phyloP scores from a whole-genome alignment of 2,329 filamentous ascomycete genomes.

The Beauveria pseudobassiana region DNA sequence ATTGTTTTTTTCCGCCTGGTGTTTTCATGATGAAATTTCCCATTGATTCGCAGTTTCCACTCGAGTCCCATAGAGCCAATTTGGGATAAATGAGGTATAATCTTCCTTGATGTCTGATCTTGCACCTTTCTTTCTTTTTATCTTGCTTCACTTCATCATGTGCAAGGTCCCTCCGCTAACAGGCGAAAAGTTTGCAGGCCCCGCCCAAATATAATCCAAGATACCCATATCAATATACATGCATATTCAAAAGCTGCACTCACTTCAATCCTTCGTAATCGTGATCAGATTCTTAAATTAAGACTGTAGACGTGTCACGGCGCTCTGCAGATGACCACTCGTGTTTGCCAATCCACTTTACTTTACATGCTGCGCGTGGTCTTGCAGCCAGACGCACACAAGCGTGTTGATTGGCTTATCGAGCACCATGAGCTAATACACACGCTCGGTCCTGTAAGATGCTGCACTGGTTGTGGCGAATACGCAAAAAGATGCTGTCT shows the following conservation, averaged over 20 bases:
- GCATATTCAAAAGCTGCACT: background rate
- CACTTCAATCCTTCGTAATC: background rate
- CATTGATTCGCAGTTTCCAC: conserved; percentile 85
- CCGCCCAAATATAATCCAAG: background rate
- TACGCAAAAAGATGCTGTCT: too few species aligned
- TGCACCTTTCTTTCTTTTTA: conserved; percentile 18
- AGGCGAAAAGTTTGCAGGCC: conserved; percentile 13
- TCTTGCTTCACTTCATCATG: background rate
- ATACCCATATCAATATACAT: conserved; percentile 3
- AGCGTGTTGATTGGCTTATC: too few species aligned
- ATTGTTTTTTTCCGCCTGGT: conserved; percentile 6
- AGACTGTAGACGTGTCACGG: too few species aligned
- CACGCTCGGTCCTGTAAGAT: too few species aligned
- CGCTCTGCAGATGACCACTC: too few species aligned
- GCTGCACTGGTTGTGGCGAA: too few species aligned
- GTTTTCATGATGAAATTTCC: conserved; percentile 63
- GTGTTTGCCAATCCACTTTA: background rate
- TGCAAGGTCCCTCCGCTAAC: conserved; percentile 18
- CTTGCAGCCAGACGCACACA: too few species aligned
- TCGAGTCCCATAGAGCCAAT: conserved; percentile 64
- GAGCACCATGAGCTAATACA: too few species aligned
- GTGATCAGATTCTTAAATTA: background rate
- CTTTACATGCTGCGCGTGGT: too few species aligned
- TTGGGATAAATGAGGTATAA: conserved; percentile 59
- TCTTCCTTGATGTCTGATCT: conserved; percentile 72